Evolutionary conservation across 2,329 filamentous ascomycete species (phyloP), one percentile per base, ranked within the genome.

Genomic region (Fusarium sp.): DNA sequence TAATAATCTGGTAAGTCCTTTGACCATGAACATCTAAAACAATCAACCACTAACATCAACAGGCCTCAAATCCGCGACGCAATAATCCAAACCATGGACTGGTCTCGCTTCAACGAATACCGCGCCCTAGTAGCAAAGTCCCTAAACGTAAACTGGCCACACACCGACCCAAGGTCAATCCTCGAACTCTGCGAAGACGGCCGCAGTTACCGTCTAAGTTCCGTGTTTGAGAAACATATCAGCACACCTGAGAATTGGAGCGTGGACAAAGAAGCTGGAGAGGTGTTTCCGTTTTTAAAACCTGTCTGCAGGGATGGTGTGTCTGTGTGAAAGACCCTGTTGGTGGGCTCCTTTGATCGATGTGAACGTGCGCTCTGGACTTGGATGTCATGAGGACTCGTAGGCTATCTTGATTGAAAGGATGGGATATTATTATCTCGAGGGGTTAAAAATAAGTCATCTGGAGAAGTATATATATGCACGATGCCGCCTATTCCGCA

Each of bases 31-130:
- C 34, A 36, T 36, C 34, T 16, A 14, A 34, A 14, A 34, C 13
- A 8, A 7, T 34, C 3, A 38, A 16, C 6, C 25, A 10, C 6
- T 20, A 11, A 57, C 20, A 31, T n/a, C 10, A 4, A 13, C n/a
- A 64, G 65, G 66, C 70, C 70, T 8, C 58, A 71, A 4, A 51
- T 69, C 8, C 62, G 70, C 3, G 69, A 71, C 36, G 63, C 49
- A 29, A 61, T 74, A 34, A 74, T 74, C 40, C 58, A 67, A 23
- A 55, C 66, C 31, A 69, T 61, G 63, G 63, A 65, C 27, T 70
- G 63, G 68, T 63, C 50, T 10, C 53, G 61, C 16, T 69, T 64
- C 54, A 27, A 56, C 36, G 67, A 69, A 42, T 38, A 67, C 10
- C 59, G 62, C 8, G 59, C 58, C 4, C 44, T 51, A 11, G 56